phyloP scores from a whole-genome alignment of 208 protist species.

The Herpetomonas muscarum region DNA sequence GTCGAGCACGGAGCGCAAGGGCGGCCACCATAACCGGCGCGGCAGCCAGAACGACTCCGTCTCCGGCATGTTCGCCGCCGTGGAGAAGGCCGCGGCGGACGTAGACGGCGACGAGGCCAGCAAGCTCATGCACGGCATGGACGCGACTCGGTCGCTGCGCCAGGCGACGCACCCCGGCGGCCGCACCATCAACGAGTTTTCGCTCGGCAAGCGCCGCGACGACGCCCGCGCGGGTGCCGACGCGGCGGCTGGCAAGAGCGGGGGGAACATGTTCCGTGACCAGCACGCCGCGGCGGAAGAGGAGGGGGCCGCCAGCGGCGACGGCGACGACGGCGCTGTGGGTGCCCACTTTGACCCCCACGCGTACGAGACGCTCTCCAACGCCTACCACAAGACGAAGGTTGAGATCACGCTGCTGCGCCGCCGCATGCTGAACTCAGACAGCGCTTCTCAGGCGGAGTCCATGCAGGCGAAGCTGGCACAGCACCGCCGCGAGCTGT shows the following conservation, averaged over 20 bases:
- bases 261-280: neutral
- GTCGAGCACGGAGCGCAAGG: slow-evolving; percentile 20
- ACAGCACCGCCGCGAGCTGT: slow-evolving; percentile 39
- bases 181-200: slow-evolving; percentile 73
- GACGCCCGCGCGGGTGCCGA: too few species aligned
- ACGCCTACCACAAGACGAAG: slow-evolving; percentile 82
- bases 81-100: slow-evolving; percentile 44
- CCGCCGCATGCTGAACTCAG: slow-evolving; percentile 62
- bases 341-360: slow-evolving; percentile 30
- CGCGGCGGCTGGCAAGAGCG: slow-evolving; percentile 3
- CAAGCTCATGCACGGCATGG: slow-evolving; percentile 55
- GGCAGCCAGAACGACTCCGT: slow-evolving; percentile 26
- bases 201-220: slow-evolving; percentile 45
- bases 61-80: slow-evolving; percentile 38
- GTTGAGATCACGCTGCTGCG: slow-evolving; percentile 81
- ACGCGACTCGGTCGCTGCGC: slow-evolving; percentile 42
- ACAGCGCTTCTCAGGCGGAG: slow-evolving; percentile 57
- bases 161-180: slow-evolving; percentile 65
- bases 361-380: slow-evolving; percentile 56
- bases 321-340: slow-evolving; percentile 15
- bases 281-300: slow-evolving; percentile 1
- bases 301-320: neutral
- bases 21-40: neutral
- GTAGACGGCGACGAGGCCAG: slow-evolving; percentile 68
- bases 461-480: slow-evolving; percentile 61